These are phyloP conservation scores for Saccharum officinarum DNA, from an alignment of 176 grass and related monocot species.

Conservation along the genomic window DNA sequence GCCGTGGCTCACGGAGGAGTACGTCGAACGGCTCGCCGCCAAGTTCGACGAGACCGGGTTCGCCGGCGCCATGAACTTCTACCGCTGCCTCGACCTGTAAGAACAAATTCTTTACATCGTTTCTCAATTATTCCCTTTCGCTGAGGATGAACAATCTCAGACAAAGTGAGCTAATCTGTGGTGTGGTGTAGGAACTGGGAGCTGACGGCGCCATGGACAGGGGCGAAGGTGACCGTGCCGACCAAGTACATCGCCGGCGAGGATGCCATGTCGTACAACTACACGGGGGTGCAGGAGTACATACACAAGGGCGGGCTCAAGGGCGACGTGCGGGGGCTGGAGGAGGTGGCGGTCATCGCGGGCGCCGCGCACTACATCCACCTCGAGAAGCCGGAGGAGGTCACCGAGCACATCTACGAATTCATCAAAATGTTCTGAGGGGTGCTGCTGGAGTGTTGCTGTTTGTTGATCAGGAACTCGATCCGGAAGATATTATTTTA, in stretches of 20 bases:
- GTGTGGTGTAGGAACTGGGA: conserved; percentile 40
- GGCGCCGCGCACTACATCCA: conserved; percentile 46
- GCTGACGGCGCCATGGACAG: conserved; percentile 41
- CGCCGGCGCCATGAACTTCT: conserved; percentile 51
- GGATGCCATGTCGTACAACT: conserved; percentile 26
- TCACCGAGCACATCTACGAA: conserved; percentile 39
- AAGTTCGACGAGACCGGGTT: conserved; percentile 60
- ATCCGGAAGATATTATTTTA: too few relatives aligned
- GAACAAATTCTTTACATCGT: not conserved
- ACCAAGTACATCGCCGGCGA: conserved; percentile 42
- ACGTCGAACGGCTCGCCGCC: conserved; percentile 36
- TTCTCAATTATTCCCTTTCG: too few relatives aligned
- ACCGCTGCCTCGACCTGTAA: conserved; percentile 66
- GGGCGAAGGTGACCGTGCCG: conserved; percentile 23
- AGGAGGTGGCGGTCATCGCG: conserved; percentile 37
- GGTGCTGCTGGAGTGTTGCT: not conserved
- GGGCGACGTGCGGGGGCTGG: conserved; percentile 42
- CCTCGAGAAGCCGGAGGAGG: conserved; percentile 44
- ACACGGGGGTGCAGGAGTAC: conserved; percentile 36
- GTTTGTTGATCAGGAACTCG: too few relatives aligned
- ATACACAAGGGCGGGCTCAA: conserved; percentile 55
- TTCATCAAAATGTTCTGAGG: conserved; percentile 27
- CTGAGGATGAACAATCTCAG: too few relatives aligned
- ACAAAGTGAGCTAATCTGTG: too few relatives aligned
- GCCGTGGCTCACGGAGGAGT: conserved; percentile 54